Evolutionary conservation across 2,329 filamentous ascomycete genomes (phyloP).

Genomic region (Zarea fungicola): DNA sequence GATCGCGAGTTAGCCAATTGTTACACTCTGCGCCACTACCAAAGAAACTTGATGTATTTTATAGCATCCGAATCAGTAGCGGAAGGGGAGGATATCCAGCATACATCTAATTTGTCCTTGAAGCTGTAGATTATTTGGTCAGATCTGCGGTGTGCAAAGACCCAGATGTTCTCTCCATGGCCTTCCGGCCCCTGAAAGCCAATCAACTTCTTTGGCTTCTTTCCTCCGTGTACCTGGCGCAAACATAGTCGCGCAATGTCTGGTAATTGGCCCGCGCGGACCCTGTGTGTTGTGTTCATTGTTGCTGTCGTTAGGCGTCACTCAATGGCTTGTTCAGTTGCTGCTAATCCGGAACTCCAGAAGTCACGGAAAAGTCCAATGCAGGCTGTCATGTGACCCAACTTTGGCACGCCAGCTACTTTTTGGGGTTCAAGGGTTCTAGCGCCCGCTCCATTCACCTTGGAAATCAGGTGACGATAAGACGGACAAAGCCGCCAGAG

Average conservation of each 20-base stretch:
- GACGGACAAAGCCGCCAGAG: no score
- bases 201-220: slow-evolving; percentile 12
- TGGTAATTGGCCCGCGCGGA: slow-evolving; percentile 9
- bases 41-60: background rate
- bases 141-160: slow-evolving; percentile 46
- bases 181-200: slow-evolving; percentile 28
- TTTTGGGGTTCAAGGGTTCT: no score
- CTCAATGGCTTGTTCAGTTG: background rate
- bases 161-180: slow-evolving; percentile 54
- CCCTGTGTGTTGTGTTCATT: slow-evolving; percentile 13
- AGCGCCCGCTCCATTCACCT: no score
- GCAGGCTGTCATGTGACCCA: slow-evolving; percentile 9
- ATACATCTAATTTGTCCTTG: slow-evolving; percentile 39
- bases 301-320: slow-evolving; percentile 2
- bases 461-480: slow-evolving; percentile 9
- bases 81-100: background rate
- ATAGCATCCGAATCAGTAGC: background rate
- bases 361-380: slow-evolving; percentile 7
- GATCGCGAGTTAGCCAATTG: background rate
- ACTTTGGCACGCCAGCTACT: background rate
- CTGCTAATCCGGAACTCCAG: background rate
- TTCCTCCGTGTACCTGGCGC: slow-evolving; percentile 8
- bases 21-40: background rate
- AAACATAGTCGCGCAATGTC: slow-evolving; percentile 12
- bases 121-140: slow-evolving; percentile 51